Conservation (phyloP, 257 asterid species). For the Solanum etuberosum region DNA sequence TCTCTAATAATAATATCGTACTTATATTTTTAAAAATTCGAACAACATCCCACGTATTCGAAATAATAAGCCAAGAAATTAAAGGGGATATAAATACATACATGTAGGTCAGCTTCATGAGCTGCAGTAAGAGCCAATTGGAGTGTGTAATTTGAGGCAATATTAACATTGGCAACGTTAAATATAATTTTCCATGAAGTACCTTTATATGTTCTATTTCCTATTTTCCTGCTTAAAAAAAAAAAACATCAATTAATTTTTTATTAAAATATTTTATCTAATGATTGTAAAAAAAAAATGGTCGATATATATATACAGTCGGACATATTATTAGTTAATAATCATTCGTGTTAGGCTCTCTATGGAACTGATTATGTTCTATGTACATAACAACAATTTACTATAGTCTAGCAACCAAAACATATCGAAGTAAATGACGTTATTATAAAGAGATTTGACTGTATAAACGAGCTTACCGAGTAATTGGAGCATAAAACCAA, state of each 20-base stretch:
- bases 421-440: not conserved
- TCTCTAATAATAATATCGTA: not conserved
- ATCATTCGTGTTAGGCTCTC: not conserved
- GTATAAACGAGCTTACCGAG: conserved; percentile 10
- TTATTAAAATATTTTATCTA: not conserved
- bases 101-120: conserved; percentile 33
- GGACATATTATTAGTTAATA: not conserved
- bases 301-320: not conserved
- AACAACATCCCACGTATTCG: not conserved
- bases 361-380: not conserved
- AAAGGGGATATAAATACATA: not conserved
- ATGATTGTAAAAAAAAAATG: not conserved
- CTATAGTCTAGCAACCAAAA: not conserved
- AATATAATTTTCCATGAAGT: conserved; percentile 60
- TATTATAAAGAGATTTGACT: not conserved
- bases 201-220: conserved; percentile 6
- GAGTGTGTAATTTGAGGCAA: conserved; percentile 43
- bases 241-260: not conserved
- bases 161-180: conserved; percentile 8
- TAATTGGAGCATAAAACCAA: conserved; percentile 58
- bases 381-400: not conserved
- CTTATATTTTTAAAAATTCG: not conserved
- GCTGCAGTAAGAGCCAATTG: conserved; percentile 68
- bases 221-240: conserved; percentile 20
- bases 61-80: not conserved